Base-by-base conservation (phyloP, 352 stramenopile species). In the Pythium aphanidermatum region DNA sequence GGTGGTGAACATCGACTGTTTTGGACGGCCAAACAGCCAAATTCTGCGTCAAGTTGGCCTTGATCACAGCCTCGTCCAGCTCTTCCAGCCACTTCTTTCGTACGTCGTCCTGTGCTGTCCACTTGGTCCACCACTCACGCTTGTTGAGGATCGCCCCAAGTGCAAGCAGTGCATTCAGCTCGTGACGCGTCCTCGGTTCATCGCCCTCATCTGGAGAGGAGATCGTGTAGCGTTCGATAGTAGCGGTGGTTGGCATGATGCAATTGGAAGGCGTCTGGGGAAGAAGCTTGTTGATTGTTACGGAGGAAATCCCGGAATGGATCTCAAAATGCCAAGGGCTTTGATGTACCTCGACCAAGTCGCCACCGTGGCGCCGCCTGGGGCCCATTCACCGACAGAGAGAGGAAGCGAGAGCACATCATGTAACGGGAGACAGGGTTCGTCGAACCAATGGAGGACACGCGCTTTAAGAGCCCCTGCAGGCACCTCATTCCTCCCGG, bases 101-200 rank as follows among this genome's bases (percentile, higher is more conserved):
- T 1, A 52, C 41, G 4, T 51, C 50, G 19, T 46, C 42, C 11
- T 44, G 49, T n/a, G 38, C 33, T 14, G 21, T 30, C 43, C 51
- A 60, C 44, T 60, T 60, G 43, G 23, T 4, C 27, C 29, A 53
- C 51, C 51, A 59, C n/a, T 37, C 10, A 2, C 19, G 42, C 25
- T 59, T 59, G 31, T 60, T 41, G 4, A 60, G 36, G 11, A 60
- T 25, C 14, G 51, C 51, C 29, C 51, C 34, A 50, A 66, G 51
- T 10, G 52, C 62, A n/a, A 49, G 40, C 31, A 58, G 52, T 29
- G 66, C 40, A 33, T 70, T 63, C 14, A 76, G 36, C 40, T 76
- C 59, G 9, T 58, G 25, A 21, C 60, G 55, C 48, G 65, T 23
- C 35, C 49, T 51, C 25, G 63, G 53, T 24, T 32, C 35, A 26